These are phyloP conservation scores for Tolypocladium cylindrosporum DNA, from an alignment of 2,329 filamentous ascomycete species.

Conservation along the genomic window DNA sequence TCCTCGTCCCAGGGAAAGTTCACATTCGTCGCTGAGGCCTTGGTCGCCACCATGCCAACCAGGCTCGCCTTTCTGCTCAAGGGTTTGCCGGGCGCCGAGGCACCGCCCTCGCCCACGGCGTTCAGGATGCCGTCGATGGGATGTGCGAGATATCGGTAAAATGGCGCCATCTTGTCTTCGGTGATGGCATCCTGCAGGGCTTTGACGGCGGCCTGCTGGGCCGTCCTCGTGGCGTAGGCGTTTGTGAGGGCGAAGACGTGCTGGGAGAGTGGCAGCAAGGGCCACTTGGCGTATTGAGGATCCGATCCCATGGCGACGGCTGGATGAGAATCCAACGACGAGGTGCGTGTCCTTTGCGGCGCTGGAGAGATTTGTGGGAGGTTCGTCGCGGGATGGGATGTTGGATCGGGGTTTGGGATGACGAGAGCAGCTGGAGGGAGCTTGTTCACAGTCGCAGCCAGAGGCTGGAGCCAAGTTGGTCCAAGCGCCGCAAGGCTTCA, in stretches of 20 bases:
- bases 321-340: constrained; percentile 15
- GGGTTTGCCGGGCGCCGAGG: constrained; percentile 43
- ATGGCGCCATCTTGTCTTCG: constrained; percentile 77
- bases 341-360: background rate
- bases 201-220: constrained; percentile 64
- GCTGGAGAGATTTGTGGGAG: background rate
- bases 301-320: constrained; percentile 59
- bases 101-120: constrained; percentile 53
- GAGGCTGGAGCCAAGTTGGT: constrained; percentile 12
- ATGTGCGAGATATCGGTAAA: constrained; percentile 78
- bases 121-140: constrained; percentile 77
- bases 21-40: constrained; percentile 51
- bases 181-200: constrained; percentile 71
- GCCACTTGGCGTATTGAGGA: constrained; percentile 78
- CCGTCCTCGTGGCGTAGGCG: constrained; percentile 54
- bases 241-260: constrained; percentile 83
- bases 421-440: constrained; percentile 1
- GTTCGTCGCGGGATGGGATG: background rate
- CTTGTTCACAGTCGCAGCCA: background rate
- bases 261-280: constrained; percentile 70
- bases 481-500: constrained; percentile 17
- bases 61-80: constrained; percentile 58
- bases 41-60: constrained; percentile 66
- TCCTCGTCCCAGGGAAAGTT: constrained; percentile 85
- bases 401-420: background rate